Evolutionary conservation across 345 rosid genomes (phyloP).

Genomic region (Sonneratia alba): DNA sequence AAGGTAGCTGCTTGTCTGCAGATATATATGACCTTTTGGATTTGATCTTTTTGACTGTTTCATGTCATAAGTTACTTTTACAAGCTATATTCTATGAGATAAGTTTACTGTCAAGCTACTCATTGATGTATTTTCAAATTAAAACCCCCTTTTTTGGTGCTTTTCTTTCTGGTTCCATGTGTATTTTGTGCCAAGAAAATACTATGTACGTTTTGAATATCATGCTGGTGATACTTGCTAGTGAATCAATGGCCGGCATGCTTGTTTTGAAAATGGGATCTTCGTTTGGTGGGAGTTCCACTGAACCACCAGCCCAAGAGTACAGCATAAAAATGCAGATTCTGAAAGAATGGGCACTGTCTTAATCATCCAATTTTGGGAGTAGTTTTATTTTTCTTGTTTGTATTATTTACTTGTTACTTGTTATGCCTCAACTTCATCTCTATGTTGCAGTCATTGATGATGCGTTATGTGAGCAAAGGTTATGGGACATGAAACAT

Average conservation of each 20-base stretch:
- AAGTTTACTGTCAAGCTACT: not conserved
- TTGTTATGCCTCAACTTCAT: slow-evolving; percentile 2
- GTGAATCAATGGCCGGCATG: not conserved
- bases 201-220: not conserved
- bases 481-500: slow-evolving; percentile 99
- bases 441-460: slow-evolving; percentile 58
- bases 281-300: not conserved
- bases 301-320: not conserved
- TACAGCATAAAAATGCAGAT: not conserved
- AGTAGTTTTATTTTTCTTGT: not conserved
- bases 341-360: not conserved
- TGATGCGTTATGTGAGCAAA: slow-evolving; percentile 78
- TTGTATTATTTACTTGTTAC: not conserved
- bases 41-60: not conserved
- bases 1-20: slow-evolving; percentile 45
- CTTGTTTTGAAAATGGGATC: not conserved
- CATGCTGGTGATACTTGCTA: not conserved
- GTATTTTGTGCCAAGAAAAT: not conserved
- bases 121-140: not conserved
- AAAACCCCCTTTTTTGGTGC: not conserved
- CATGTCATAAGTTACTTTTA: not conserved
- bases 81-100: not conserved
- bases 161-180: not conserved
- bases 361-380: not conserved
- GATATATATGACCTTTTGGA: slow-evolving; percentile 1